Evolutionary conservation across 2,329 filamentous ascomycete genomes (phyloP), one percentile per base, ranked within the genome.

Genomic region (Ophiocordyceps camponoti-saundersi): DNA sequence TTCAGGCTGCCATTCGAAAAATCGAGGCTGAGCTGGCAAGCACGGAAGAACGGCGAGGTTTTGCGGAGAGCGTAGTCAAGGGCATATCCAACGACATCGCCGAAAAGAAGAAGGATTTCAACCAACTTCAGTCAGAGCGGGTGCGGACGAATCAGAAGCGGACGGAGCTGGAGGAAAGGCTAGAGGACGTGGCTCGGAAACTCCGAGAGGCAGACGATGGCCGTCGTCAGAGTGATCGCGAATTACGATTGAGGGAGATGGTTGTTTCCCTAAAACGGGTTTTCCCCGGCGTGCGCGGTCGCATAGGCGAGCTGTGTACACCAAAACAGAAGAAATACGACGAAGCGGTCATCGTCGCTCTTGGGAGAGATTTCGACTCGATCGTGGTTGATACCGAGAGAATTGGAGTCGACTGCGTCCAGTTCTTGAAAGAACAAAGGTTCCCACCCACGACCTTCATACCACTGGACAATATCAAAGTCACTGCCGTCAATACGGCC

Each of bases 251-350:
- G 57, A 87, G 86, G 56, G 89, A 95, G 59, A 84, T 86, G 58
- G 81, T 96, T 32, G 79, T 81, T 12, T 81, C 85, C 30, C 71
- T 98, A 56, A 95, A 94, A 63, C 82, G 88, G 46, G 84, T 95
- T 52, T 95, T 88, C 56, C 86, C 88, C 1, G 90, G 90, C 44
- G 90, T 98, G 42, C 85, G 85, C 53, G 92, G 92, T 20, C 81
- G 90, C 43, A 78, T 96, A 43, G 86, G 87, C 51, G 87, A 95
- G 53, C 75, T 98, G 41, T 95, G 92, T 67, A 89, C 86, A 53
- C 90, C 92, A 1, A 96, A 95, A 64, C 87, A 95, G 66, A 95
- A 94, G 66, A 96, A 95, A 62, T 98, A 82, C 57, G 85, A 92
- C 52, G 86, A 92, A 54, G 92, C 92, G 43, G 85, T 98, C 52